Percentiles rank a stretch among this genome's conserved stretches.
phyloP scores from a whole-genome alignment of 2,329 filamentous ascomycete species.

The Byssoonygena ceratinophila region DNA sequence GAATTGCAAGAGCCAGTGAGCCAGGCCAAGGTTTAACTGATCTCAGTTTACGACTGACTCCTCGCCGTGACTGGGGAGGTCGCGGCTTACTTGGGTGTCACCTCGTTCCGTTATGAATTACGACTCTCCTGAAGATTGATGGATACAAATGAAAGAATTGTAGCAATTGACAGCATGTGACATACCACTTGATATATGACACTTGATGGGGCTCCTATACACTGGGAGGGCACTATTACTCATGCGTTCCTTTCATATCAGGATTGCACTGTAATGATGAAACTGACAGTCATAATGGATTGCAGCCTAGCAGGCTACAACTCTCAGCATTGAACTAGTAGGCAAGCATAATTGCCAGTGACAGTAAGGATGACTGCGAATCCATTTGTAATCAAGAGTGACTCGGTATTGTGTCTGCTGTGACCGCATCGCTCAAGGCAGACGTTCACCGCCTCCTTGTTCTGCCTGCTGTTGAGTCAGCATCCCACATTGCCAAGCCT shows the following conservation, averaged over 20 bases:
- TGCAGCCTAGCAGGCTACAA: background rate
- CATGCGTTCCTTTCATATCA: too few relatives aligned
- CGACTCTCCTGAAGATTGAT: background rate
- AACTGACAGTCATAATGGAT: too few relatives aligned
- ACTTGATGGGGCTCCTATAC: too few relatives aligned
- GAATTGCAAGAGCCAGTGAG: constrained; percentile 45
- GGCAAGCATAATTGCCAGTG: too few relatives aligned
- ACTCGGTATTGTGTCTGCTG: too few relatives aligned
- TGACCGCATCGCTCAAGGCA: too few relatives aligned
- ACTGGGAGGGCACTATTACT: too few relatives aligned
- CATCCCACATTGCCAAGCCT: constrained; percentile 5
- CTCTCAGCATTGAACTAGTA: background rate
- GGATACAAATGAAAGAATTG: background rate
- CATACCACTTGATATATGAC: too few relatives aligned
- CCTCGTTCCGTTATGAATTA: constrained; percentile 60
- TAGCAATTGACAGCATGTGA: background rate
- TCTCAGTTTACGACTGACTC: constrained; percentile 61
- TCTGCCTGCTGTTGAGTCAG: constrained; percentile 3
- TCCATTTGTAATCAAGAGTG: too few relatives aligned
- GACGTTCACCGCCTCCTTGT: background rate
- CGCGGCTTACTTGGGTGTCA: constrained; percentile 84
- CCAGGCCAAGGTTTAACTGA: constrained; percentile 41
- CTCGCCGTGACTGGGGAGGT: constrained; percentile 77
- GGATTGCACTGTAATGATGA: too few relatives aligned
- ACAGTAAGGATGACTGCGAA: too few relatives aligned